These are phyloP conservation scores for Pezicula carpinea DNA, from an alignment of 2,329 filamentous ascomycete genomes.

Conservation along the genomic window DNA sequence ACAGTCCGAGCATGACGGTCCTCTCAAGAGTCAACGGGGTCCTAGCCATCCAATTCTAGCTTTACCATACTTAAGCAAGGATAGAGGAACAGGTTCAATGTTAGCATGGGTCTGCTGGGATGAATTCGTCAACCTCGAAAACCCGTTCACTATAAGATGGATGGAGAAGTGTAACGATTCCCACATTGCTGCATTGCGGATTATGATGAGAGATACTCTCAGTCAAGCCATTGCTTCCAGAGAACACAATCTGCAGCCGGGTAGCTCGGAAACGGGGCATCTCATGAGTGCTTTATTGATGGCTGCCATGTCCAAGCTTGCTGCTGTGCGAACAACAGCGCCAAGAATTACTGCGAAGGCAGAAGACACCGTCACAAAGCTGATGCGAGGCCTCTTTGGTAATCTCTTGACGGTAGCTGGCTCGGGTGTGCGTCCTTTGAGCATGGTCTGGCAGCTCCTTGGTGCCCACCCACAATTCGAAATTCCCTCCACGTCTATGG, in stretches of 20 bases:
- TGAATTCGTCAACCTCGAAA: conserved; percentile 25
- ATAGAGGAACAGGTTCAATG: conserved; percentile 19
- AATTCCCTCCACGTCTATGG: conserved; percentile 10
- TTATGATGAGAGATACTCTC: conserved; percentile 18
- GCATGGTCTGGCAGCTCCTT: conserved; percentile 21
- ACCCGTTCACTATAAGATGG: conserved; percentile 22
- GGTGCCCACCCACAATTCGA: conserved; percentile 14
- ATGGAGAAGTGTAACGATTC: conserved; percentile 23
- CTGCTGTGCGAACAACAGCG: conserved; percentile 15
- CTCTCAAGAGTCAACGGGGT: conserved; percentile 9
- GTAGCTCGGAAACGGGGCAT: conserved; percentile 14
- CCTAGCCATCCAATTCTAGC: conserved; percentile 12
- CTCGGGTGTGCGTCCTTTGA: conserved; percentile 18
- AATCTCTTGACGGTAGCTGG: conserved; percentile 25
- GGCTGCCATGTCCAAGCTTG: conserved; percentile 23
- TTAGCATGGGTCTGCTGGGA: conserved; percentile 28
- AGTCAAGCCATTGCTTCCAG: conserved; percentile 12
- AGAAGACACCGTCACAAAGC: conserved; percentile 22
- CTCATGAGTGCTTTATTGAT: conserved; percentile 21
- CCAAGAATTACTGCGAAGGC: conserved; percentile 8
- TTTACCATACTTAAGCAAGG: conserved; percentile 12
- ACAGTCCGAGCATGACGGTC: conserved; percentile 12
- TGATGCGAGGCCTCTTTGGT: conserved; percentile 26
- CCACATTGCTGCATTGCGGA: conserved; percentile 17
- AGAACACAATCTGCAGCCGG: conserved; percentile 14